Evolutionary conservation across 495 filamentous ascomycete species (phyloP), one percentile per base, ranked within the genome.

Genomic region (Parathielavia hyrcaniae): DNA sequence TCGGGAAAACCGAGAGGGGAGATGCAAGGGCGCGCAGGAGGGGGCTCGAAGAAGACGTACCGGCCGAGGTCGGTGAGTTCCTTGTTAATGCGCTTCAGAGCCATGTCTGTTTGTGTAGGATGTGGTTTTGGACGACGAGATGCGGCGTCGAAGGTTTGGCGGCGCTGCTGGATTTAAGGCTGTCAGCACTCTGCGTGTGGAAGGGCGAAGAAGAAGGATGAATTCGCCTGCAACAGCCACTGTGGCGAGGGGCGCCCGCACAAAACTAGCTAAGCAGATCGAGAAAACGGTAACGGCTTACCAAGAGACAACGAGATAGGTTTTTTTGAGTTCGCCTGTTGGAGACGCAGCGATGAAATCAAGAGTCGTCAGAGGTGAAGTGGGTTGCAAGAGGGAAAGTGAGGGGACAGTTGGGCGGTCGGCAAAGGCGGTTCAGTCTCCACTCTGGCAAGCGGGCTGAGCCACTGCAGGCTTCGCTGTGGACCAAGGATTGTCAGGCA

Each of bases 31-130:
- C 13, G 17, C 39, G 45, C 57, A 63, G 60, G 61, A 47, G 59
- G 52, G 52, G 50, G 39, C 16, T 41, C 39, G 14, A 26, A 32
- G 57, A 26, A 20, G 67, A 82, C 79, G 54, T 96, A 98, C 92
- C 93, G 90, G 80, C 93, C 93, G 71, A 98, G 86, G 71, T 98
- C 93, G 78, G 90, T 89, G 78, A 98, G 88, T 83, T 98, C 93
- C 86, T 97, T 98, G 85, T 96, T 97, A 80, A 98, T 98, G 75
- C 93, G 84, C 89, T 98, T 98, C 71, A 98, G 86, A 78, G 93
- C 93, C 93, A 98, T 98, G 67, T 62, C 66, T 69, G 68, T 2
- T 32, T 67, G 66, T 73, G 61, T 75, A 64, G 71, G 62, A 65
- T 56, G 56, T 68, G 61, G 59, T 50, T 45, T 51, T 30, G 57